These are phyloP conservation scores for Nemania sp. DNA, from an alignment of 2,329 filamentous ascomycete species.

Conservation along the genomic window DNA sequence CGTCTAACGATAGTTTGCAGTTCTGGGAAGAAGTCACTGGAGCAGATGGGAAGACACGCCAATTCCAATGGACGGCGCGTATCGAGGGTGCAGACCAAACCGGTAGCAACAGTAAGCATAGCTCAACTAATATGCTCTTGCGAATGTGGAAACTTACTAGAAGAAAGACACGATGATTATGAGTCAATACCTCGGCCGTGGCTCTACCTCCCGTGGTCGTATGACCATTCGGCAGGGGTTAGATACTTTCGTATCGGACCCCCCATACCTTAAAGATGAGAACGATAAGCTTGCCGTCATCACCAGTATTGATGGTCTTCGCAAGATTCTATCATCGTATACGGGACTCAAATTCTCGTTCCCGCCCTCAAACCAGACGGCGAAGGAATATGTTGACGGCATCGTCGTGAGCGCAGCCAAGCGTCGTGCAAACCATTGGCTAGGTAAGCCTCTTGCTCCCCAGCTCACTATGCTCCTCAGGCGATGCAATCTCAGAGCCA, in stretches of 20 bases:
- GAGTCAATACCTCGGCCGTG: conserved; percentile 73
- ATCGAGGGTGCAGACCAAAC: conserved; percentile 64
- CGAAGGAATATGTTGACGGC: conserved; percentile 66
- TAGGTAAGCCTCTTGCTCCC: conserved; percentile 54
- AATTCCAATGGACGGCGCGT: conserved; percentile 74
- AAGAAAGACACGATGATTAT: conserved; percentile 61
- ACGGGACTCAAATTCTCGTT: conserved; percentile 68
- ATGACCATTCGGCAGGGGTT: conserved; percentile 70
- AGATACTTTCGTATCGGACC: conserved; percentile 67
- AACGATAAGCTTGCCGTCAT: conserved; percentile 72
- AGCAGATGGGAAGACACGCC: conserved; percentile 69
- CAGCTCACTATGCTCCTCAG: background rate
- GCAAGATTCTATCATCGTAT: conserved; percentile 64
- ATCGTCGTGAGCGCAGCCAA: conserved; percentile 53
- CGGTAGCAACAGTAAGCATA: conserved; percentile 49
- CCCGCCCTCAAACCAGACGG: conserved; percentile 64
- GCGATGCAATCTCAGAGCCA: background rate
- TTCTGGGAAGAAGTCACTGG: conserved; percentile 69
- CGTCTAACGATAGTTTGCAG: conserved; percentile 37
- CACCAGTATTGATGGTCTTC: conserved; percentile 70
- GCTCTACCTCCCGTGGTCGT: conserved; percentile 69
- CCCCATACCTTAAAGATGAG: conserved; percentile 69
- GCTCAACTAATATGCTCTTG: background rate
- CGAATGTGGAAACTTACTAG: conserved; percentile 29
- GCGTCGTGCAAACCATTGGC: conserved; percentile 65